Conservation (phyloP, 805 yeast genomes). For the Hanseniaspora taiwanica region DNA sequence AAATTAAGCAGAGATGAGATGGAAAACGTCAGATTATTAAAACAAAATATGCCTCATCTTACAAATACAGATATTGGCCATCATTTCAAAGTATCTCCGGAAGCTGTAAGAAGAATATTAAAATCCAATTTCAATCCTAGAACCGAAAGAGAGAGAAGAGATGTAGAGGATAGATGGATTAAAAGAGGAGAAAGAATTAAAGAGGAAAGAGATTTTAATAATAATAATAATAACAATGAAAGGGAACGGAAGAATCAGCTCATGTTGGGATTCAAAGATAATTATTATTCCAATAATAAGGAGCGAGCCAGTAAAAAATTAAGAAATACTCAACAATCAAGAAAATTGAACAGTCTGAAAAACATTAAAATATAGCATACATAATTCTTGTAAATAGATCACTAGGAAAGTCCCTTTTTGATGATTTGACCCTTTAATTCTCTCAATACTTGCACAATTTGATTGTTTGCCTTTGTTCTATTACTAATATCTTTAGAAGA, state of each 20-base stretch:
- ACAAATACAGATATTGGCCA: constrained; percentile 46
- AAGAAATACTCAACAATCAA: not conserved
- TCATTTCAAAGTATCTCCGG: constrained; percentile 62
- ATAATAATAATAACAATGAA: no score
- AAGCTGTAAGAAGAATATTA: constrained; percentile 67
- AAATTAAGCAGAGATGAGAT: constrained; percentile 58
- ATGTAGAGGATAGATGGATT: constrained; percentile 39
- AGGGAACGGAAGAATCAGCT: no score
- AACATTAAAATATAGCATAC: not conserved
- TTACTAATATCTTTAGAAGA: not conserved
- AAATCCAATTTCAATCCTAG: constrained; percentile 66
- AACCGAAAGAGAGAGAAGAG: constrained; percentile 34
- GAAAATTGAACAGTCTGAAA: not conserved
- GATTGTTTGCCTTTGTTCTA: not conserved
- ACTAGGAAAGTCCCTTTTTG: not conserved
- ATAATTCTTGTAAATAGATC: not conserved
- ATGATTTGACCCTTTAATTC: not conserved
- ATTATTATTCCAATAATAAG: no score
- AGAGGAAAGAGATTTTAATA: not conserved
- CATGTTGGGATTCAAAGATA: no score
- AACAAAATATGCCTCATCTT: constrained; percentile 44
- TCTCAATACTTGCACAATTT: not conserved
- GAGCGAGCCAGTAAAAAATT: not conserved
- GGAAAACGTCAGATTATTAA: constrained; percentile 46
- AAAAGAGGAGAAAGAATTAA: constrained; percentile 32